These are phyloP conservation scores for Umbelopsis ramanniana DNA, from an alignment of 192 early-diverging fungal species.

Conservation along the genomic window DNA sequence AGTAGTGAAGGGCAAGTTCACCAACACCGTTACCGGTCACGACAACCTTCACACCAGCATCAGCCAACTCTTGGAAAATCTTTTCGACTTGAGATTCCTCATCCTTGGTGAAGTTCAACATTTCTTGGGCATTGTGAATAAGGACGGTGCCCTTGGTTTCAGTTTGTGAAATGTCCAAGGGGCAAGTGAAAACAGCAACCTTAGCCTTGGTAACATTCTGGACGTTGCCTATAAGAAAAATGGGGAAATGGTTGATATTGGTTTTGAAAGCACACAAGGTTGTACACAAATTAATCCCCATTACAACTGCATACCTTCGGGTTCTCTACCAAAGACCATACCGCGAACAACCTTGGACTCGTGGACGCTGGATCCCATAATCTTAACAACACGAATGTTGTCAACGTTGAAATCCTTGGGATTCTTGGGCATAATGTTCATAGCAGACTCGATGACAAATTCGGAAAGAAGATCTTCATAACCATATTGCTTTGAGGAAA, in stretches of 20 bases:
- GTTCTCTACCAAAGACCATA: conserved; percentile 96
- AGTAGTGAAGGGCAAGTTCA: conserved; percentile 93
- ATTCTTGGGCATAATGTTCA: conserved; percentile 90
- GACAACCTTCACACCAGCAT: conserved; percentile 90
- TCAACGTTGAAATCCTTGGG: conserved; percentile 92
- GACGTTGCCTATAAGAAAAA: conserved; percentile 52
- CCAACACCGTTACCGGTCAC: conserved; percentile 89
- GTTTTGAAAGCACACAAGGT: neutral
- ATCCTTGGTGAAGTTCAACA: conserved; percentile 95
- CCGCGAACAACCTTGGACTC: conserved; percentile 91
- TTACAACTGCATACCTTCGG: conserved; percentile 67
- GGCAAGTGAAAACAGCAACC: conserved; percentile 93
- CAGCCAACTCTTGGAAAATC: conserved; percentile 86
- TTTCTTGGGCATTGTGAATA: conserved; percentile 94
- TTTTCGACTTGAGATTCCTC: conserved; percentile 93
- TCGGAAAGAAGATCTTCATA: conserved; percentile 86
- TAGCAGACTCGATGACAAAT: conserved; percentile 84
- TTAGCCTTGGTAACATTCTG: conserved; percentile 81
- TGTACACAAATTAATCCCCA: neutral
- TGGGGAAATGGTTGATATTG: neutral
- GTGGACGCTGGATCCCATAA: conserved; percentile 88
- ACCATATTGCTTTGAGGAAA: conserved; percentile 95
- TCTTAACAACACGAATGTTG: conserved; percentile 95
- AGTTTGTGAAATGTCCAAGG: conserved; percentile 90
- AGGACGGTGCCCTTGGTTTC: conserved; percentile 99